phyloP scores from a whole-genome alignment of 257 asterid species.

The Solanum rostratum region DNA sequence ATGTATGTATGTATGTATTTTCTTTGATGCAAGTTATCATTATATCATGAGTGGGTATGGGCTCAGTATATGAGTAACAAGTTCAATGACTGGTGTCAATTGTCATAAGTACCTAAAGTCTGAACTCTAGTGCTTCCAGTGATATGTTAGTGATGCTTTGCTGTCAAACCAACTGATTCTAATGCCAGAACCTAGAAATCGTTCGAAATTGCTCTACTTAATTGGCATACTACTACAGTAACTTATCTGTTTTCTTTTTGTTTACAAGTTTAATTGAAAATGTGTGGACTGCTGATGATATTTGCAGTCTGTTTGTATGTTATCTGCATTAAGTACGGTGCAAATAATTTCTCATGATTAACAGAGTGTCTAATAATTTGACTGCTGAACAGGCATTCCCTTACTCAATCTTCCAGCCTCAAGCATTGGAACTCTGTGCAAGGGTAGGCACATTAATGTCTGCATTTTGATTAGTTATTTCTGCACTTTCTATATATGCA shows the following conservation, averaged over 20 bases:
- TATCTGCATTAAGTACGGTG: not conserved
- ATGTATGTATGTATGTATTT: not conserved
- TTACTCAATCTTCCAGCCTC: conserved; percentile 64
- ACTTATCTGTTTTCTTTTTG: not conserved
- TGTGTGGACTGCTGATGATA: not conserved
- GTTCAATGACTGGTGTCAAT: not conserved
- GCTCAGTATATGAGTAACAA: not conserved
- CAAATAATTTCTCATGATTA: not conserved
- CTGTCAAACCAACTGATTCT: not conserved
- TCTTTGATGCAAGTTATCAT: not conserved
- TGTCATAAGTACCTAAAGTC: not conserved
- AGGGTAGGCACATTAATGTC: conserved; percentile 39
- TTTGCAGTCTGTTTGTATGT: not conserved
- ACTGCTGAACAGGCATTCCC: conserved; percentile 62
- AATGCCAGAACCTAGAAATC: not conserved
- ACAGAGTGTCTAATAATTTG: not conserved
- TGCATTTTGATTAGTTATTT: conserved; percentile 4
- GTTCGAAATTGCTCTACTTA: not conserved
- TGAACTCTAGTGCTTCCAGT: not conserved
- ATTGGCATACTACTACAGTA: not conserved
- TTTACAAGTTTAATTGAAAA: not conserved
- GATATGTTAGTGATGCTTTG: not conserved
- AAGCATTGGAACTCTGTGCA: conserved; percentile 94
- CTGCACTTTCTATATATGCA: conserved; percentile 5
- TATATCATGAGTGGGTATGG: not conserved